Evolutionary conservation across 2,329 filamentous ascomycete species (phyloP), one percentile per base, ranked within the genome.

Genomic region (Pseudogymnoascus sp.): DNA sequence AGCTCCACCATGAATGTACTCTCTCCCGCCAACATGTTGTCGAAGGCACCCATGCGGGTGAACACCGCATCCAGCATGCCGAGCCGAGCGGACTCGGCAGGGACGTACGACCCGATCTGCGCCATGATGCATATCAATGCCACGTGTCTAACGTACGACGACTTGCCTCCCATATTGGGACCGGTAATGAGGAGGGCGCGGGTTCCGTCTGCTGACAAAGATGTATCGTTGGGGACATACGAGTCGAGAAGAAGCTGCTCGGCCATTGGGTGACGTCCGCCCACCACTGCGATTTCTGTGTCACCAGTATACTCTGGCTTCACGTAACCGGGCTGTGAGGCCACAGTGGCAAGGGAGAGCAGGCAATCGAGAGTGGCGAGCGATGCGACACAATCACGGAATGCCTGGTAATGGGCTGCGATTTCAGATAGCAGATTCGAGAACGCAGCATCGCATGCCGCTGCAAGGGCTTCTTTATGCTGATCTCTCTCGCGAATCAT

Each of bases 161-260:
- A 96, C 74, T 99, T 99, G 63, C 95, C 95, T 70, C 95, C 95
- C 95, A 99, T 99, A 78, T 99, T 99, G 31, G 95, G 95, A 0
- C 95, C 95, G 0, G 95, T 99, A 70, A 99, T 88, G 63, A 97
- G 87, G 0, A 74, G 68, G 10, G 72, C 71, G 38, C 71, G 68
- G 2, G 68, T 97, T 5, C 90, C 83, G 0, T 86, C 83, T 2
- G 86, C 83, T n/a, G 85, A 82, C 56, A 97, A 83, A 1, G 83
- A 78, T 10, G 91, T 89, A 70, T 89, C 85, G 76, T 99, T 99
- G 56, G 95, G 93, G 64, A 99, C 96, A 76, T 97, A 99, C 61
- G 86, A 82, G 68, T 90, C 86, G 3, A 93, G 83, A 5, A 97
- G 83, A 10, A 93, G 85, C 72, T 96, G 92, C 74, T 99, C 95